Conservation (phyloP, 2,329 filamentous ascomycete species). For the Iodosphaeria phyllophila region DNA sequence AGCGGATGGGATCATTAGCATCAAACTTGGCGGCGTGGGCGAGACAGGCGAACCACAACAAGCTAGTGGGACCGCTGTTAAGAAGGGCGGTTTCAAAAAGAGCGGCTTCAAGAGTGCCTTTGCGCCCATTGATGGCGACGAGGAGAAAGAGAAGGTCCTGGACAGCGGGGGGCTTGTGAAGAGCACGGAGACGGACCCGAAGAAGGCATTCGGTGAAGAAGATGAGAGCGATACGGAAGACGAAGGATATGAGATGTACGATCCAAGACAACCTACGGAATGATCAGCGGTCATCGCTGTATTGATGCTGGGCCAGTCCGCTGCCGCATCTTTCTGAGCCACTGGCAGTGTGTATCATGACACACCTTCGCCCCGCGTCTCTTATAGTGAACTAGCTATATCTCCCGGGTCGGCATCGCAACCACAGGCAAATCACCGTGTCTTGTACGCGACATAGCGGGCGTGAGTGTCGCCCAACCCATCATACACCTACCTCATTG, state of each 20-base stretch:
- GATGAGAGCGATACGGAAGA: slow-evolving; percentile 49
- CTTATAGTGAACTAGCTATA: too few species aligned
- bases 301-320: too few species aligned
- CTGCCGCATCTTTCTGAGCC: too few species aligned
- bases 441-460: too few species aligned
- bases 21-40: slow-evolving; percentile 31
- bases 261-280: slow-evolving; percentile 40
- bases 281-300: too few species aligned
- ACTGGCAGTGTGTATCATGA: too few species aligned
- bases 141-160: slow-evolving; percentile 12
- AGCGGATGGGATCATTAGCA: slow-evolving; percentile 48
- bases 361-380: too few species aligned
- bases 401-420: too few species aligned
- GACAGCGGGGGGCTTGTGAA: slow-evolving; percentile 5
- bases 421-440: too few species aligned
- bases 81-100: slow-evolving; percentile 61
- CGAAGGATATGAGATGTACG: slow-evolving; percentile 52
- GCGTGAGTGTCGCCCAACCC: too few species aligned
- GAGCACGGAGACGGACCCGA: too few species aligned
- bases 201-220: slow-evolving; percentile 10
- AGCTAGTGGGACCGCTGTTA: slow-evolving; percentile 22
- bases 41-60: slow-evolving; percentile 10
- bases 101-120: slow-evolving; percentile 69
- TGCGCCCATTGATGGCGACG: slow-evolving; percentile 28
- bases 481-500: too few species aligned